A percentile compares a stretch with the other conserved stretches of the same genome.
These are phyloP conservation scores for Calcarisporium arbuscula DNA, from an alignment of 2,329 filamentous ascomycete genomes.

Conservation along the genomic window DNA sequence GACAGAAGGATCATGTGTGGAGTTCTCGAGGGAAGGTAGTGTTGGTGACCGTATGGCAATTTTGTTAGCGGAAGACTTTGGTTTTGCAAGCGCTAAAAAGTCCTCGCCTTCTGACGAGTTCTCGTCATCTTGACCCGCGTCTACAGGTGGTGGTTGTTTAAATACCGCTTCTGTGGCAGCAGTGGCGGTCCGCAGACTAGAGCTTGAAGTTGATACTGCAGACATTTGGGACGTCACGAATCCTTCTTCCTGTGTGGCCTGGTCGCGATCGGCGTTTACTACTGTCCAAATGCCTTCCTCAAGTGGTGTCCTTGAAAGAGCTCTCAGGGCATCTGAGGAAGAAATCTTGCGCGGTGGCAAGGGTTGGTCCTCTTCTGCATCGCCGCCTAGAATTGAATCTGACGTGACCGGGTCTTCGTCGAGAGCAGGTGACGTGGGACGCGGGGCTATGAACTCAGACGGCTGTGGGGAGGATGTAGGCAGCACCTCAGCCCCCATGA, in stretches of 20 bases:
- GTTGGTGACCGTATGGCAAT: no score
- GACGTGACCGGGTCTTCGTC: constrained; percentile 20
- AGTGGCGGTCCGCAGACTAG: no score
- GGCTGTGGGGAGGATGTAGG: constrained; percentile 50
- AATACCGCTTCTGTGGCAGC: no score
- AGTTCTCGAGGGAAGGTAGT: no score
- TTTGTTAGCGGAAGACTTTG: constrained; percentile 17
- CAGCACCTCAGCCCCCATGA: constrained; percentile 53
- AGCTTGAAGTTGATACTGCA: no score
- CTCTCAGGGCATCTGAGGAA: constrained; percentile 47
- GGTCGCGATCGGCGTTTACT: constrained; percentile 31
- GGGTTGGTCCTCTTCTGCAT: constrained; percentile 33
- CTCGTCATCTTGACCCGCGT: constrained; percentile 16
- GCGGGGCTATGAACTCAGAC: constrained; percentile 23
- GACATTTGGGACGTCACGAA: neutral
- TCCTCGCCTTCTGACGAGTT: constrained; percentile 32
- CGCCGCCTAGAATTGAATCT: constrained; percentile 27
- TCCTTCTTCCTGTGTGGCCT: constrained; percentile 13
- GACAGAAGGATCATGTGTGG: no score
- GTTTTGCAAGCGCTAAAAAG: constrained; percentile 33
- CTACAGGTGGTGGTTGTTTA: no score
- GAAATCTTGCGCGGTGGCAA: constrained; percentile 47
- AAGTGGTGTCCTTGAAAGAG: constrained; percentile 43
- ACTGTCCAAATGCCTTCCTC: constrained; percentile 47
- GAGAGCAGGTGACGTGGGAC: constrained; percentile 17